These are phyloP conservation scores for Cocos nucifera DNA, from an alignment of 176 grass and related monocot genomes.

Conservation along the genomic window DNA sequence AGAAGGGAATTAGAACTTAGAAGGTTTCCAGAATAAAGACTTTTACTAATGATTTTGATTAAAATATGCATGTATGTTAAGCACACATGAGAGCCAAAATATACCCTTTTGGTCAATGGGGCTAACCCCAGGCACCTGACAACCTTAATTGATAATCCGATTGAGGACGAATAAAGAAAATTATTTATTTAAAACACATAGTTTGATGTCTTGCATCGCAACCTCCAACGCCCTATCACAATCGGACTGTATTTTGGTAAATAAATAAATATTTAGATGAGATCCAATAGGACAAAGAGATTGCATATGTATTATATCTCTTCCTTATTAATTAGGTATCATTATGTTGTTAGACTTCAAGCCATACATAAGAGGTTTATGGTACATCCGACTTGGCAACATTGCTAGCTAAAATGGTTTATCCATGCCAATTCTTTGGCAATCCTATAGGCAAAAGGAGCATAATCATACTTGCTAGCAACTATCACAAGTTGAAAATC, in stretches of 20 bases:
- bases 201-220: neutral
- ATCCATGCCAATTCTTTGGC: too few species aligned
- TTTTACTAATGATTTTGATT: slow-evolving; percentile 29
- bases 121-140: slow-evolving; percentile 24
- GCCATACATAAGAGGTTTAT: too few species aligned
- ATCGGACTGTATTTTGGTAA: neutral
- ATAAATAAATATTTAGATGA: neutral
- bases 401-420: too few species aligned
- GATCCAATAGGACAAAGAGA: too few species aligned
- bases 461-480: too few species aligned
- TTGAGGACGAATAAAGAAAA: neutral
- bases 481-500: too few species aligned
- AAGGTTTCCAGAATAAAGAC: slow-evolving; percentile 15
- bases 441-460: too few species aligned
- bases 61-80: too few species aligned
- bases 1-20: slow-evolving; percentile 43
- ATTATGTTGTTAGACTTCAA: too few species aligned
- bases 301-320: too few species aligned
- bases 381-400: too few species aligned
- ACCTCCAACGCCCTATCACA: neutral
- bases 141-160: neutral
- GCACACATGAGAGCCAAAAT: slow-evolving; percentile 11
- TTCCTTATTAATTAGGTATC: too few species aligned
- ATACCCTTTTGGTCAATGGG: slow-evolving; percentile 31
- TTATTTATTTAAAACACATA: neutral